These are phyloP conservation scores for Pouteria glomerata DNA, from an alignment of 148 eudicot species.

Conservation along the genomic window DNA sequence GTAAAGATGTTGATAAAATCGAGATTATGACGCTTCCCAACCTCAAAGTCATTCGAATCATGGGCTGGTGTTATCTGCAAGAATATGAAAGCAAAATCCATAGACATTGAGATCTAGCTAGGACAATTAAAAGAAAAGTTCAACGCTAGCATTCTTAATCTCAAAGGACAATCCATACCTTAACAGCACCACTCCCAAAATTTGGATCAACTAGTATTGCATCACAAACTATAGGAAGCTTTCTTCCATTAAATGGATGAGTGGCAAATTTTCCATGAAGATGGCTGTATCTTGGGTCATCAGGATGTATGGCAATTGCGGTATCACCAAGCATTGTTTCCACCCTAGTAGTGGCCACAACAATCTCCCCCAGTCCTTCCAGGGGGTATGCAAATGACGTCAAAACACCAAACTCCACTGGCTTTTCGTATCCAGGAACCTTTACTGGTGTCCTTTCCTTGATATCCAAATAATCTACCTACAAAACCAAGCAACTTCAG, in stretches of 20 bases:
- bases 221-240: constrained; percentile 71
- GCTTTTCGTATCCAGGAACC: constrained; percentile 71
- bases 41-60: constrained; percentile 94
- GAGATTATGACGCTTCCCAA: constrained; percentile 74
- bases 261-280: constrained; percentile 69
- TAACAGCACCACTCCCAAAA: constrained; percentile 87
- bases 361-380: constrained; percentile 71
- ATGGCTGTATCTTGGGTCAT: constrained; percentile 65
- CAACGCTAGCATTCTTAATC: not conserved
- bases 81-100: constrained; percentile 49
- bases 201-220: constrained; percentile 63
- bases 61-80: constrained; percentile 78
- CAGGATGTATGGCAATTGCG: constrained; percentile 81
- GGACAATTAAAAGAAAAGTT: not conserved
- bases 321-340: constrained; percentile 96
- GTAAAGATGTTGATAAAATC: constrained; percentile 76
- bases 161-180: constrained; percentile 39
- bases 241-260: constrained; percentile 82
- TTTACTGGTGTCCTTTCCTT: constrained; percentile 57
- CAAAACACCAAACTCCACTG: constrained; percentile 74
- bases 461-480: constrained; percentile 71
- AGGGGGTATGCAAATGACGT: constrained; percentile 78
- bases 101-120: not conserved
- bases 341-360: constrained; percentile 86
- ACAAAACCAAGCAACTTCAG: constrained; percentile 19